These are phyloP conservation scores for Microbotryum silenes-acaulis DNA, from an alignment of 1,284 basidiomycete genomes.

Conservation along the genomic window DNA sequence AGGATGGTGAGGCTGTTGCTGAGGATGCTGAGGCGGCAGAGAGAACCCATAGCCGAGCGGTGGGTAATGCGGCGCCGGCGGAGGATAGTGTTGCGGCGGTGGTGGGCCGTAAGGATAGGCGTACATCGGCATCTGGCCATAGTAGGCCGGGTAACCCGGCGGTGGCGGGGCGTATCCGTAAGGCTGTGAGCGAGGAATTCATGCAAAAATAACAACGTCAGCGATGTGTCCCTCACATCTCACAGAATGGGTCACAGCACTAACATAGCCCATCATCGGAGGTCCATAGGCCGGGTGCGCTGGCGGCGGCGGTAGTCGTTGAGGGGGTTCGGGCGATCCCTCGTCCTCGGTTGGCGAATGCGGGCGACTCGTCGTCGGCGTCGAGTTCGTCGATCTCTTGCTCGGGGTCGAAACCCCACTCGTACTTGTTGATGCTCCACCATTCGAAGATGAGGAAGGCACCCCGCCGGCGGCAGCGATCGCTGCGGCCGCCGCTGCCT, in stretches of 20 bases:
- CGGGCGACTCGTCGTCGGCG: neutral
- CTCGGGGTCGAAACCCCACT: neutral
- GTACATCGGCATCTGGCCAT: conserved; percentile 27
- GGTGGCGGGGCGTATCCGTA: conserved; percentile 26
- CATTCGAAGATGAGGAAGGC: neutral
- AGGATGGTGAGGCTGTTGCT: conserved; percentile 6
- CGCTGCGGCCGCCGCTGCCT: conserved; percentile 25
- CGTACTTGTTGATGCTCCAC: neutral
- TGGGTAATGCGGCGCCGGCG: conserved; percentile 4
- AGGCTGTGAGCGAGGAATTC: conserved; percentile 4
- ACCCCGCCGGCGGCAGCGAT: neutral
- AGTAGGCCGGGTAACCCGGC: conserved; percentile 31
- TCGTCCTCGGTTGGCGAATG: neutral
- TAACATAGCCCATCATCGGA: conserved; percentile 31
- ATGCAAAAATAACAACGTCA: neutral
- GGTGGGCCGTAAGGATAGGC: conserved; percentile 21
- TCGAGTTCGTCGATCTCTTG: neutral
- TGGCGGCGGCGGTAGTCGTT: neutral
- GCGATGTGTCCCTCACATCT: too few species aligned
- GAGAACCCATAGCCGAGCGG: conserved; percentile 16
- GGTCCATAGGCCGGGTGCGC: conserved; percentile 14
- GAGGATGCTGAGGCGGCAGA: conserved; percentile 9
- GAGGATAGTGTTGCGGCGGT: conserved; percentile 11
- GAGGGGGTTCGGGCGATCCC: conserved; percentile 6
- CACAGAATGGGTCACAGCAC: neutral